Base-by-base conservation (phyloP, 2,329 filamentous ascomycete species). In the Aspergillus transmontanensis region DNA sequence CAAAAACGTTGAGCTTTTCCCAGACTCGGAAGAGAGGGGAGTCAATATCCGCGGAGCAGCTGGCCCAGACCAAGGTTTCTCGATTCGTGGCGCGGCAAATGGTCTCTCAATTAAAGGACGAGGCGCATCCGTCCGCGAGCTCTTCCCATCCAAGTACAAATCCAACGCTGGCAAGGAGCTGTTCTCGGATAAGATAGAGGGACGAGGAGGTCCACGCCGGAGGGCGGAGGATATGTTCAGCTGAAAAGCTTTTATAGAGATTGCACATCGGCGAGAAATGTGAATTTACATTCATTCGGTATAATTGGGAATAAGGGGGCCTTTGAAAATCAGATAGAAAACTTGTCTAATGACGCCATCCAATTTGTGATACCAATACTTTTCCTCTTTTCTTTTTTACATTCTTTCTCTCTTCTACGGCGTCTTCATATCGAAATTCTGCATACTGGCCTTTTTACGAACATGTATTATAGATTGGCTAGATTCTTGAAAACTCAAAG, bases 141-240 rank as follows among this genome's bases (percentile, higher is more conserved):
- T 93, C 23, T 93, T 93, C 69, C 90, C 90, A 0, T 83, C 83
- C 19, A 90, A 87, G 67, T 85, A 77, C 57, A 71, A 74, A 23
- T 75, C 67, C 67, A 91, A 92, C 72, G 78, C 84, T 2, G 87
- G 86, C 57, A 92, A 91, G 76, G 90, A 93, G 73, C 76, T 92
- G 19, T 91, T 93, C 70, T 83, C 84, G 1, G 85, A 87, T 63
- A 87, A 81, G 66, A 72, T 87, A 30, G 84, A 87, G 59, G 86
- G 85, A 2, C 82, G 87, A 65, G 83, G 85, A 16, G 82, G 83
- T 63, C 83, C 82, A 65, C 85, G 91, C 67, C 86, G 89, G 69
- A 88, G 83, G 72, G 91, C 91, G 0, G 89, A 92, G 70, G 91
- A 94, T 78, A 81, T 91, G 66, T 94, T 93, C 73, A 82, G 84